These are phyloP conservation scores for Hemisphaericaspora nanyangensis DNA, from an alignment of 805 yeast genomes.

Conservation along the genomic window DNA sequence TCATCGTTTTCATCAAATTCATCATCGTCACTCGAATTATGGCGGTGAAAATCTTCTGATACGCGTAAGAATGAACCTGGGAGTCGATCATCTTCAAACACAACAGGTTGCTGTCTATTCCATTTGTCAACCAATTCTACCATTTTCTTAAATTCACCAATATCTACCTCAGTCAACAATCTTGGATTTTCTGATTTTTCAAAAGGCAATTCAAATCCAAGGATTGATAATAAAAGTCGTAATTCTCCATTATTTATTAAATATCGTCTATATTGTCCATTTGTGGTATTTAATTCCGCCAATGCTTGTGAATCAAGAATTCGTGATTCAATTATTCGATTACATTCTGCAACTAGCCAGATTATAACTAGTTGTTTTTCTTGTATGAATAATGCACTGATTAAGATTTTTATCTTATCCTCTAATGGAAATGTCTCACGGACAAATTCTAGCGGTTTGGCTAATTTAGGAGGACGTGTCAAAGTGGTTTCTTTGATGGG, in stretches of 20 bases:
- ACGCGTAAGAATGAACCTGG: conserved; percentile 27
- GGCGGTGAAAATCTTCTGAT: conserved; percentile 21
- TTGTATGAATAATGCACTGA: conserved; percentile 45
- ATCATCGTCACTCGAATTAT: conserved; percentile 30
- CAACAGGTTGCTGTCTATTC: conserved; percentile 28
- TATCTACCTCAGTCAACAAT: conserved; percentile 29
- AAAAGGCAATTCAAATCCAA: conserved; percentile 46
- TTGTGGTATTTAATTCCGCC: conserved; percentile 11
- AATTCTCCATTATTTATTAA: conserved; percentile 46
- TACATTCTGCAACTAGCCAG: conserved; percentile 39
- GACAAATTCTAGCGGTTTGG: conserved; percentile 32
- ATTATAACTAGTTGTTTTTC: conserved; percentile 41
- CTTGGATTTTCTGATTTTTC: conserved; percentile 36
- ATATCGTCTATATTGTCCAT: conserved; percentile 18
- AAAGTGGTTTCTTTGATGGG: conserved; percentile 10
- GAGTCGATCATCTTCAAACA: conserved; percentile 34
- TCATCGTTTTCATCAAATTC: conserved; percentile 22
- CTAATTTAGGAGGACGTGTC: conserved; percentile 15
- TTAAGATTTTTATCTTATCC: conserved; percentile 47
- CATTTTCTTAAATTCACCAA: conserved; percentile 29
- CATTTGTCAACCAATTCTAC: conserved; percentile 40
- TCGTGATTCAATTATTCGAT: conserved; percentile 21
- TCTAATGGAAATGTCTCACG: conserved; percentile 32
- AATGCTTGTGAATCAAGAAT: conserved; percentile 10
- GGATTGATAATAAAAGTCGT: conserved; percentile 42